A percentile compares a stretch with the other conserved stretches of the same genome.
Conservation (phyloP, 2,329 filamentous ascomycete species). For the Sporothrix schenckii region DNA sequence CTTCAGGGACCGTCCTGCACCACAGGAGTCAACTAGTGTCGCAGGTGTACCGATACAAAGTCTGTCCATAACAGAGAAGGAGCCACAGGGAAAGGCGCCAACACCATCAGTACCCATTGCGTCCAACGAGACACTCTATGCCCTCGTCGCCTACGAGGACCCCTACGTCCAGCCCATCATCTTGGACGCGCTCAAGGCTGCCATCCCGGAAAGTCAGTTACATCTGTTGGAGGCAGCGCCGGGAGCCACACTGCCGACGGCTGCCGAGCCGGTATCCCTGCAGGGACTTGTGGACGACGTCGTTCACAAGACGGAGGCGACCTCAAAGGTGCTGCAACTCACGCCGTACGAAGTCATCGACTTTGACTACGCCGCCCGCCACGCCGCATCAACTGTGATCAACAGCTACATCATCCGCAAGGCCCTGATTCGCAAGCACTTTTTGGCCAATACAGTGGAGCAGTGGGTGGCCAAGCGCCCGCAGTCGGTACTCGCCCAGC, state of each 20-base stretch:
- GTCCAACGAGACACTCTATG: conserved; percentile 57
- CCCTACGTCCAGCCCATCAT: conserved; percentile 87
- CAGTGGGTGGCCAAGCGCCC: conserved; percentile 88
- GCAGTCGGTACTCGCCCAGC: conserved; percentile 64
- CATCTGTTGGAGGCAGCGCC: conserved; percentile 45
- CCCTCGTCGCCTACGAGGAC: conserved; percentile 82
- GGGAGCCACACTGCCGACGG: conserved; percentile 16
- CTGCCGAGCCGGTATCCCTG: conserved; percentile 44
- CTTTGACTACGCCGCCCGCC: conserved; percentile 71
- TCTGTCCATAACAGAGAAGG: background rate
- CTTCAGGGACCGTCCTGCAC: background rate
- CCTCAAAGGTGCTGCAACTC: conserved; percentile 69
- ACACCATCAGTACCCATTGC: background rate
- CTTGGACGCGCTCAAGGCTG: conserved; percentile 66
- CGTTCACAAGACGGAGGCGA: background rate
- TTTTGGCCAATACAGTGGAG: conserved; percentile 78
- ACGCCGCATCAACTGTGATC: conserved; percentile 66
- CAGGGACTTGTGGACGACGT: conserved; percentile 43
- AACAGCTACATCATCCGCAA: conserved; percentile 97
- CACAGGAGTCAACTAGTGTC: background rate
- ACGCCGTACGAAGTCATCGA: conserved; percentile 84
- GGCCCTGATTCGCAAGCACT: conserved; percentile 95
- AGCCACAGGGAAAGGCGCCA: background rate
- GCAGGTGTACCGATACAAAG: background rate
- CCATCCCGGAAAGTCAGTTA: conserved; percentile 59